Conservation (phyloP, 192 early-diverging fungal genomes). For the Endogone sp. region DNA sequence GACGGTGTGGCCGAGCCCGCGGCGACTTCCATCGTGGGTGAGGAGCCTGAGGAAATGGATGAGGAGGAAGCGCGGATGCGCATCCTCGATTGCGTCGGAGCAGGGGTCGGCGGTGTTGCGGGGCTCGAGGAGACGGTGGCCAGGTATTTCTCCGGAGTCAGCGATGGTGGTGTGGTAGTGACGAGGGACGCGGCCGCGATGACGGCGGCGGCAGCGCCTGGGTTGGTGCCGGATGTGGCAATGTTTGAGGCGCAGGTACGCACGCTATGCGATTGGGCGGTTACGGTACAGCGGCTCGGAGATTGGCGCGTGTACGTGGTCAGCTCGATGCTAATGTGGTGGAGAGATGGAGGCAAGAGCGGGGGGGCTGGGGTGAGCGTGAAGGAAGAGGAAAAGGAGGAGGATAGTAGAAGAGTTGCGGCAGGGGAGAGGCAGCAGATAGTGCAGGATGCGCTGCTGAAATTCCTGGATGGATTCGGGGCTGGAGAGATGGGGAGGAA, state of each 20-base stretch:
- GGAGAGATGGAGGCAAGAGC: slow-evolving; percentile 25
- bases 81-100: background rate
- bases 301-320: slow-evolving; percentile 44
- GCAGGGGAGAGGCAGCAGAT: slow-evolving; percentile 17
- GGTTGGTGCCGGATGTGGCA: too few relatives aligned
- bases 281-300: slow-evolving; percentile 36
- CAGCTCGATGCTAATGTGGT: slow-evolving; percentile 34
- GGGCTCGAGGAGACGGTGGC: background rate
- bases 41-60: background rate
- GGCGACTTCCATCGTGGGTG: background rate
- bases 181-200: too few relatives aligned
- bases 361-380: background rate
- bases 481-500: background rate
- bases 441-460: slow-evolving; percentile 44
- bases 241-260: slow-evolving; percentile 11
- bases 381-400: background rate
- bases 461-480: slow-evolving; percentile 44
- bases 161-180: too few relatives aligned
- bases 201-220: too few relatives aligned
- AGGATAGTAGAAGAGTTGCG: background rate
- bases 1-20: background rate
- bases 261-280: slow-evolving; percentile 51
- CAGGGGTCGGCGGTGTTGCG: background rate
- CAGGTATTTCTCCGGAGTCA: too few relatives aligned
- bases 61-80: background rate